Base-by-base conservation (phyloP, 768 basidiomycete genomes). In the Mycena olivaceomarginata region DNA sequence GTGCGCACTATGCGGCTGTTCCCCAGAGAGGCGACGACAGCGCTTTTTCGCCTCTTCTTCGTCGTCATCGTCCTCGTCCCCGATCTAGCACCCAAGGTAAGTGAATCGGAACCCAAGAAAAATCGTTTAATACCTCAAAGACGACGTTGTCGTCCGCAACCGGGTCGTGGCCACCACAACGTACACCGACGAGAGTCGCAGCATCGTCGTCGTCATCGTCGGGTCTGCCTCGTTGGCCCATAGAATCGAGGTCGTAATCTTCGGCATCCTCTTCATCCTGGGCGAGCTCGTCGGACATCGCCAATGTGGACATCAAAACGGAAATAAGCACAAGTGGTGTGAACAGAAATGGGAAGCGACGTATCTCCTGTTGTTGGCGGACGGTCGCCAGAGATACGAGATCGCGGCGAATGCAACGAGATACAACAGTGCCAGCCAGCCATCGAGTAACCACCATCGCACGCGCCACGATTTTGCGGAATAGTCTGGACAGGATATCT, bases 361-460 rank as follows among this genome's bases (percentile, higher is more conserved):
- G 87, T 90, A 94, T 94, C 96, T 93, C 87, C 95, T 91, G 89
- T 98, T 97, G 83, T 95, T 93, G 53, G 90, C 92, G n/a, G 95
- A 94, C 39, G 98, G 98, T 46, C 97, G 92, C 98, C 98, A 99
- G 40, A 99, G 88, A 86, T 93, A 98, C 2, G 96, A 93, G 77
- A 99, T 97, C 12, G 91, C 87, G 76, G 88, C 86, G 84, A 99
- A 99, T 45, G 94, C 93, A 40, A 90, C 86, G 62, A 98, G 91
- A 84, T 98, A 99, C 37, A 99, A 92, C 62, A 98, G 89, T 2
- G 96, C 93, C 60, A 99, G 90, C 90, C 97, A 99, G 20, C 98
- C 98, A 82, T 99, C 98, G 56, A 99, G 90, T 8, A 99, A 88
- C 95, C 97, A 97, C 98, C 98, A 99, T 64, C 98, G 94, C 70